Evolutionary conservation across 2,329 filamentous ascomycete species (phyloP), one percentile per base, ranked within the genome.

Genomic region (Trichoderma sp.): DNA sequence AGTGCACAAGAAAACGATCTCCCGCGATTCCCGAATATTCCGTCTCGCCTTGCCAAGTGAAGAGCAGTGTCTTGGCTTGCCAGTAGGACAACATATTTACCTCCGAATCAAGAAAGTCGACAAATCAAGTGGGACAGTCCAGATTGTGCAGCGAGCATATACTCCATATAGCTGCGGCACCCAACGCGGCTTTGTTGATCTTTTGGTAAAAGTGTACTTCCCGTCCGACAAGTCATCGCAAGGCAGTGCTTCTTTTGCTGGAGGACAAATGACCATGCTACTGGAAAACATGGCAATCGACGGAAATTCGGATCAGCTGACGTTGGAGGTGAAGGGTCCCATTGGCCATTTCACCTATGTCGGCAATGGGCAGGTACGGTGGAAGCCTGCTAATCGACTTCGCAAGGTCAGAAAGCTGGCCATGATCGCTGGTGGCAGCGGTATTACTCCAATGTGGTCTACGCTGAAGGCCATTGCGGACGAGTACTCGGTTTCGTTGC

Each of bases 361-460:
- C 24, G 57, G 57, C 9, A 12, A 51, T 15, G 34, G 45, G 14
- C 57, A 17, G 34, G 21, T 60, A 10, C 57, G 39, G 28, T 50
- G 45, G 28, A 60, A 51, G 30, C 45, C 45, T 12, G 43, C 43
- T 4, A 43, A 24, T 12, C 17, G 19, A 19, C n/a, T 43, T 28
- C 57, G 57, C 30, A 28, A 7, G 0, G n/a, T 60, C 17, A 51
- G 5, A 19, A 60, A 5, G 10, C 17, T 51, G 0, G 45, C 57
- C 6, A 43, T 60, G 57, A 43, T 60, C 19, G 57, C 57, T 4
- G 57, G 57, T 3, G 57, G 57, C 30, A 60, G 57, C n/a, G 93
- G 93, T 0, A 90, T 97, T 72, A 97, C 93, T n/a, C 93, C 93
- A 0, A 91, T 97, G 68, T 95, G 91, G 14, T 90, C 91, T 0